These are phyloP conservation scores for Gracilaria caudata DNA, from an alignment of 23 red algal genomes.

Conservation along the genomic window DNA sequence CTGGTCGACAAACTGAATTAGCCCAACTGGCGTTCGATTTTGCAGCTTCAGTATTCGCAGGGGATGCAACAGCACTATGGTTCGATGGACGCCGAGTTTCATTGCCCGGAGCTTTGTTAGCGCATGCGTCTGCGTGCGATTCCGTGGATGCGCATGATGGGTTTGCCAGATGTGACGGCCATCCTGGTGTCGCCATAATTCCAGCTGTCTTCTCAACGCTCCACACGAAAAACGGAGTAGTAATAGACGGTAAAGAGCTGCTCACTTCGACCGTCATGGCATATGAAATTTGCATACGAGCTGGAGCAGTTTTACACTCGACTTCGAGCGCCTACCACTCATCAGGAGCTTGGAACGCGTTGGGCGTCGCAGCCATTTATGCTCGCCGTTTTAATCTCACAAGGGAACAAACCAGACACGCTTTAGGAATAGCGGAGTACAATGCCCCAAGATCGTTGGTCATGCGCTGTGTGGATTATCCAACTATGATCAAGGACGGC, in stretches of 20 bases:
- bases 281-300: neutral
- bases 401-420: neutral
- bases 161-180: neutral
- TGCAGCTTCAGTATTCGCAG: neutral
- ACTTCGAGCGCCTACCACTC: slow-evolving; percentile 4
- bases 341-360: neutral
- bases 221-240: neutral
- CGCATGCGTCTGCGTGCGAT: neutral
- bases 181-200: slow-evolving; percentile 1
- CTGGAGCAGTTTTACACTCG: neutral
- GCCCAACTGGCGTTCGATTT: neutral
- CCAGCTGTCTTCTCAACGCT: neutral
- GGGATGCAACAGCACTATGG: neutral
- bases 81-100: slow-evolving; percentile 5
- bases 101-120: neutral
- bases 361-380: neutral
- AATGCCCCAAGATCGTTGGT: neutral
- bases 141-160: slow-evolving; percentile 12
- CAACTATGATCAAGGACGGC: slow-evolving; percentile 5
- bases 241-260: slow-evolving; percentile 2
- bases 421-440: neutral
- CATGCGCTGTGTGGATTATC: slow-evolving; percentile 15
- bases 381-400: slow-evolving; percentile 1
- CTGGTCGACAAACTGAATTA: neutral
- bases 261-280: neutral